Conservation (phyloP, 2,329 filamentous ascomycete genomes). For the Aspergillus sp. region DNA sequence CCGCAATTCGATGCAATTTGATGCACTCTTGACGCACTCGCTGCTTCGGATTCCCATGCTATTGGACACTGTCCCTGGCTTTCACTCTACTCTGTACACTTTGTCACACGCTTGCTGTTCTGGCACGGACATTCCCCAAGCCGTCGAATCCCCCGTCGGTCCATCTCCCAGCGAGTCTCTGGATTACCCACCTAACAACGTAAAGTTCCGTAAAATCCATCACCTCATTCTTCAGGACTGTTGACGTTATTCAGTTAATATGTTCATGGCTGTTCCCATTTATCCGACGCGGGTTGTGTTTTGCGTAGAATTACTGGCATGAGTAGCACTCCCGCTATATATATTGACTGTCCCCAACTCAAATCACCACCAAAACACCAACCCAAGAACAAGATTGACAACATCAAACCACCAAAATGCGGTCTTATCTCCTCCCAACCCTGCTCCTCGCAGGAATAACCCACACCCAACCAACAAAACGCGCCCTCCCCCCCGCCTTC, state of each 20-base stretch:
- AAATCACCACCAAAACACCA: too few relatives aligned
- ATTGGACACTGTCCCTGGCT: too few relatives aligned
- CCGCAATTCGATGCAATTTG: not conserved
- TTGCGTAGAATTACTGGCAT: too few relatives aligned
- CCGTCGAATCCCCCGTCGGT: not conserved
- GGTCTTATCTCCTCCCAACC: not conserved
- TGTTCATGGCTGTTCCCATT: not conserved
- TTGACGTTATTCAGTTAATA: not conserved
- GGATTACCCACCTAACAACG: too few relatives aligned
- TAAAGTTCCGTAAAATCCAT: not conserved
- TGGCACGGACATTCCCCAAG: too few relatives aligned
- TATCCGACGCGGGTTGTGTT: not conserved
- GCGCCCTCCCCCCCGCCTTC: slow-evolving; percentile 1
- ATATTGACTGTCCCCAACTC: too few relatives aligned
- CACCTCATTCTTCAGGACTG: not conserved
- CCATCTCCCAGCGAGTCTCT: not conserved
- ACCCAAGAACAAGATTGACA: too few relatives aligned
- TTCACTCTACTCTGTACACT: too few relatives aligned
- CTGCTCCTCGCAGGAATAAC: not conserved
- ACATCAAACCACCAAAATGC: not conserved
- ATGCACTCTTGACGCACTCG: too few relatives aligned
- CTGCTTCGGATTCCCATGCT: too few relatives aligned
- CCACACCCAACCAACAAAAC: not conserved
- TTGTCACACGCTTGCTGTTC: too few relatives aligned
- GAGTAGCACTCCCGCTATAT: too few relatives aligned